A percentile compares a stretch with the other conserved stretches of the same genome.
Conservation (phyloP, 495 filamentous ascomycete genomes). For the Daldinia childiae region DNA sequence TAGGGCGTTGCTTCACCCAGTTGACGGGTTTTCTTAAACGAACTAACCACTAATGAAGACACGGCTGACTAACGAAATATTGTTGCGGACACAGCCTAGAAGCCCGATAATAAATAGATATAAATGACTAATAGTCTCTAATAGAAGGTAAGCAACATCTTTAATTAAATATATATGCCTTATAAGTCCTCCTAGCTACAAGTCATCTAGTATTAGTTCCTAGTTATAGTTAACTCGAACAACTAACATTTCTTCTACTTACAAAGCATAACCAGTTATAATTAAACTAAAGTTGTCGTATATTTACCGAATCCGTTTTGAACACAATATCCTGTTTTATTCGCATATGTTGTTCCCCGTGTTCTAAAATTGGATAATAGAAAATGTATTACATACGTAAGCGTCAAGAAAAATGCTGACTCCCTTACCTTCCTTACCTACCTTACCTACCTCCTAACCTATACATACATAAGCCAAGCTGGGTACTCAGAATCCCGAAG, state of each 20-base stretch:
- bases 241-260: not conserved
- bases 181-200: not conserved
- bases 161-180: not conserved
- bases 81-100: not conserved
- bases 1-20: not conserved
- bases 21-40: not conserved
- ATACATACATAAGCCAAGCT: slow-evolving; percentile 22
- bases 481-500: slow-evolving; percentile 24
- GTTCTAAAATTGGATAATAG: slow-evolving; percentile 6
- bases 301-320: not conserved
- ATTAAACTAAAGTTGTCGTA: not conserved
- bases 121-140: not conserved
- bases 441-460: too few relatives aligned
- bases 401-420: not conserved
- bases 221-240: not conserved
- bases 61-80: not conserved
- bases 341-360: not conserved
- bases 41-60: not conserved
- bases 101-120: not conserved
- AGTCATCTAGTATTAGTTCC: not conserved
- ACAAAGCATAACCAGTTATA: not conserved
- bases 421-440: too few relatives aligned
- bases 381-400: not conserved
- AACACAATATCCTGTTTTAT: not conserved
- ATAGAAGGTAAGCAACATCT: not conserved